Evolutionary conservation across 2,329 filamentous ascomycete genomes (phyloP).

Genomic region (Venturia asperata): DNA sequence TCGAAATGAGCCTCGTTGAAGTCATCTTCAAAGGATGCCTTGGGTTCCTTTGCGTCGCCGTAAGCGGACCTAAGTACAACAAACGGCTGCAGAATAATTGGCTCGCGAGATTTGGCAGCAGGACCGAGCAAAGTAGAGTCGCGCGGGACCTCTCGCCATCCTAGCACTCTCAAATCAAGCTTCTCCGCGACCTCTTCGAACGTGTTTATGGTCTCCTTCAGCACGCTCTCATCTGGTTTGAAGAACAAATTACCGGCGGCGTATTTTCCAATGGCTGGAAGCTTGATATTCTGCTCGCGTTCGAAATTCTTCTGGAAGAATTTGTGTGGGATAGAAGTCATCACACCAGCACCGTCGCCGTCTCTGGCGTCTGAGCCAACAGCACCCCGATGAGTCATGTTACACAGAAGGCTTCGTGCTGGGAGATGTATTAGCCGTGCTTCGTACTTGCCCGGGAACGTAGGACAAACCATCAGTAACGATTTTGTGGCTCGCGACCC

Average conservation of each 20-base stretch:
- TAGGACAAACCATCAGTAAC: constrained; percentile 83
- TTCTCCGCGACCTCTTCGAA: constrained; percentile 91
- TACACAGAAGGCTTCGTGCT: constrained; percentile 93
- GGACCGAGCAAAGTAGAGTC: constrained; percentile 91
- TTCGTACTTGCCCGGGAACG: constrained; percentile 11
- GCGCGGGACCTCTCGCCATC: constrained; percentile 91
- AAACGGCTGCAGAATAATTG: constrained; percentile 90
- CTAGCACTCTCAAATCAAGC: constrained; percentile 80
- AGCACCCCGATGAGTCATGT: constrained; percentile 99
- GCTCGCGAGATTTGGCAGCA: constrained; percentile 87
- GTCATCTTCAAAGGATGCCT: constrained; percentile 66
- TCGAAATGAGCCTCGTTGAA: constrained; percentile 87
- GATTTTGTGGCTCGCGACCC: constrained; percentile 94
- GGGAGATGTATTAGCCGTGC: constrained; percentile 29
- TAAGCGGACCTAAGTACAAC: constrained; percentile 82
- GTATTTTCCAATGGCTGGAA: constrained; percentile 87
- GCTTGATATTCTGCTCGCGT: constrained; percentile 76
- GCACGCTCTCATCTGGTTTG: constrained; percentile 85
- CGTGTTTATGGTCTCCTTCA: constrained; percentile 82
- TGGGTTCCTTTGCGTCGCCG: constrained; percentile 70
- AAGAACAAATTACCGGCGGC: constrained; percentile 97
- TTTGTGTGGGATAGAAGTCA: constrained; percentile 97
- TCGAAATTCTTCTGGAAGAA: constrained; percentile 99
- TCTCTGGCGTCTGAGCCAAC: constrained; percentile 97
- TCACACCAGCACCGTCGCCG: constrained; percentile 96